Percentiles rank a stretch among this genome's conserved stretches.
Conservation (phyloP, 345 rosid species). For the Pugionium dolabratum region DNA sequence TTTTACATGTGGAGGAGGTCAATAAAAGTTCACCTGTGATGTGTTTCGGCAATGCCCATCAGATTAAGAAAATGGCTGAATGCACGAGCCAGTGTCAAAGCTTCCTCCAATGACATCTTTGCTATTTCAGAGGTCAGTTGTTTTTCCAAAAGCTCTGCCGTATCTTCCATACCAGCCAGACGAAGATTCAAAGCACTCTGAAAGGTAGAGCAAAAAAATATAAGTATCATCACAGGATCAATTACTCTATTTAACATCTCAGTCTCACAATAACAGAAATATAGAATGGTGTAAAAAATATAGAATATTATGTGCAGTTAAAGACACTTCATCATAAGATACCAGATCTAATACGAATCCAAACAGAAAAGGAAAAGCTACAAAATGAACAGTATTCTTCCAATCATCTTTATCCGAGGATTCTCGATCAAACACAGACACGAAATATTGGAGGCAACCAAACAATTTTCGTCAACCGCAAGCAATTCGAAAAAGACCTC, state of each 20-base stretch:
- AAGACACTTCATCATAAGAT: background rate
- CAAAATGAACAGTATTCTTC: background rate
- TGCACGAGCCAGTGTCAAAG: constrained; percentile 84
- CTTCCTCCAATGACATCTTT: constrained; percentile 81
- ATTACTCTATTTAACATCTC: too few relatives aligned
- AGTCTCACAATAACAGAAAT: too few relatives aligned
- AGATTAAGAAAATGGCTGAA: constrained; percentile 88
- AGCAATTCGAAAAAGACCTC: constrained; percentile 15
- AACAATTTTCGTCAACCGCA: constrained; percentile 22
- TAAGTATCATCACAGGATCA: background rate
- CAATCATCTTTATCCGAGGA: background rate
- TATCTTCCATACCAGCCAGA: constrained; percentile 77
- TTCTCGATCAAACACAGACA: background rate
- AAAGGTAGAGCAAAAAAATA: constrained; percentile 27
- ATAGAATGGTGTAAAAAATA: too few relatives aligned
- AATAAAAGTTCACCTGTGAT: constrained; percentile 62
- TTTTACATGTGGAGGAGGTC: background rate
- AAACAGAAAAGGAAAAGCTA: background rate
- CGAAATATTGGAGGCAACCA: background rate
- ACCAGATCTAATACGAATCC: constrained; percentile 7
- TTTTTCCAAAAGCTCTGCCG: constrained; percentile 81
- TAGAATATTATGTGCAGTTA: background rate
- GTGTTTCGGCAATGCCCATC: constrained; percentile 95
- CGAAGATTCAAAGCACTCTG: constrained; percentile 93
- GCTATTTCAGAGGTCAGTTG: constrained; percentile 80